Base-by-base conservation (phyloP, 2,329 filamentous ascomycete species). In the Fusarium tuaranense region DNA sequence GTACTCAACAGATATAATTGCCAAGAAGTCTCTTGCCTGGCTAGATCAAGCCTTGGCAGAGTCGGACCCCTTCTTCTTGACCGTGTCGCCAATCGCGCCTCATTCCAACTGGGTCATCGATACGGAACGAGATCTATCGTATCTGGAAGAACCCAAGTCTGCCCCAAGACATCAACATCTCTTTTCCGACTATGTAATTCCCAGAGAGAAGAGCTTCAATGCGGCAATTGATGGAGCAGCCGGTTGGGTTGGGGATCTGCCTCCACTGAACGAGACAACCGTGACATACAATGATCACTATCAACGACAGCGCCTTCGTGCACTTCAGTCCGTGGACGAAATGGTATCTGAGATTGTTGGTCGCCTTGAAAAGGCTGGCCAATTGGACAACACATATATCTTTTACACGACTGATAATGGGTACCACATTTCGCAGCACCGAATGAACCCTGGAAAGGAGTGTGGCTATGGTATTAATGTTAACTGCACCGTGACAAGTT, bases 161-260 rank as follows among this genome's bases (percentile, higher is more conserved):
- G 57, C 57, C 3, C 20, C 36, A 5, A 36, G 57, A 12, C 57
- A 59, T 12, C 20, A 59, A 9, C 57, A 41, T 39, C 36, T 59
- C 8, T 59, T 59, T 48, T 46, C 20, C 20, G 61, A 63, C 18
- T 27, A 36, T 22, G 18, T 18, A 7, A 32, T 63, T 22, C 61
- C 44, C 0, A 84, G 92, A n/a, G 91, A 87, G 1, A 82, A 85
- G 0, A 89, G 92, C 76, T 94, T 94, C 83, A 94, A 94, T 78
- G 91, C 92, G 0, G 76, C 77, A 13, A 69, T 72, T n/a, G 72
- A 83, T 0, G 82, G 82, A 3, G 84, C 84, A 3, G 87, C 83
- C 8, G 83, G 82, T 36, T 89, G 87, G 86, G 79, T 88, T 41
- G 78, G 79, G 8, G 67, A 80, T 13, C 82, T 87, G 7, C 81